Evolutionary conservation across 2,329 filamentous ascomycete genomes (phyloP).

Genomic region (Aspergillus sp.): DNA sequence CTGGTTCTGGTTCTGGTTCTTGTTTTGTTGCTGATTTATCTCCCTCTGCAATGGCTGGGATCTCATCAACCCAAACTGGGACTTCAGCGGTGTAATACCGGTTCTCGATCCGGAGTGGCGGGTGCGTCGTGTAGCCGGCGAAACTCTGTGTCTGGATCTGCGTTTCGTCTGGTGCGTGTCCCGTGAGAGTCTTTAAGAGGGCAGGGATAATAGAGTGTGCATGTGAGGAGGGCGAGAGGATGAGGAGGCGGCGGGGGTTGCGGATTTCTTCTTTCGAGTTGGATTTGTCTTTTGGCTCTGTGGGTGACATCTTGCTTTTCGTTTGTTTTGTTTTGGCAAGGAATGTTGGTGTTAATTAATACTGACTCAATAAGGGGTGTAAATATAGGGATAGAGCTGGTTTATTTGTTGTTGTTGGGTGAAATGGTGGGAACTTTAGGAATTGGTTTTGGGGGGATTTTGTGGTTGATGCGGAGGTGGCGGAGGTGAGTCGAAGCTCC

Average conservation of each 20-base stretch:
- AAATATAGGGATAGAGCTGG: neutral
- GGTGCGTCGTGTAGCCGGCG: constrained; percentile 48
- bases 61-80: constrained; percentile 49
- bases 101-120: constrained; percentile 41
- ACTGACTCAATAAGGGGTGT: neutral
- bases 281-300: neutral
- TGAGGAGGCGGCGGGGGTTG: constrained; percentile 43
- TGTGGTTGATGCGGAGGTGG: constrained; percentile 8
- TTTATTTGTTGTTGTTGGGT: neutral
- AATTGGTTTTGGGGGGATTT: neutral
- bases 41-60: constrained; percentile 26
- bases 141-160: constrained; percentile 33
- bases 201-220: constrained; percentile 37
- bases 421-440: neutral
- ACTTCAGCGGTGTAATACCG: constrained; percentile 47
- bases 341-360: neutral
- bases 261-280: constrained; percentile 22
- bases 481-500: constrained; percentile 11
- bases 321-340: neutral
- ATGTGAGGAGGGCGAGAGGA: constrained; percentile 39
- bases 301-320: too few species aligned
- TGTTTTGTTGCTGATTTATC: too few species aligned
- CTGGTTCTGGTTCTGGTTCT: too few species aligned
- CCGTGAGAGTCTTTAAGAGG: constrained; percentile 38
- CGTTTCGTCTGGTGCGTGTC: constrained; percentile 24